These are phyloP conservation scores for Solanum rostratum DNA, from an alignment of 257 asterid genomes.

Conservation along the genomic window DNA sequence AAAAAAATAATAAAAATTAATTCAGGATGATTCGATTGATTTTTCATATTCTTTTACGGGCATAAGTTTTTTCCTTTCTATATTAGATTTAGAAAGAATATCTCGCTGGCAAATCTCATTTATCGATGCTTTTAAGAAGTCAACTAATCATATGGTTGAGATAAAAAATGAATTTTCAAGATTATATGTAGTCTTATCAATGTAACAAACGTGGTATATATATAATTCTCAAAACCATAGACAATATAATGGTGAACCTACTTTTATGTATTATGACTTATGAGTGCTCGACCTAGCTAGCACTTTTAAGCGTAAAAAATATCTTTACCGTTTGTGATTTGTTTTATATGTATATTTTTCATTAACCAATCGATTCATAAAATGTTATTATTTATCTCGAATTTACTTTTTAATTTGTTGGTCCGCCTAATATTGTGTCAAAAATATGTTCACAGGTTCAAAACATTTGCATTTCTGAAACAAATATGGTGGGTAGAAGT, in stretches of 20 bases:
- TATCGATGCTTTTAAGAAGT: background rate
- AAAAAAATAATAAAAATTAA: too few relatives aligned
- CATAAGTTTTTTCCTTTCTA: background rate
- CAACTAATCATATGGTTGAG: background rate
- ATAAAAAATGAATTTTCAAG: background rate
- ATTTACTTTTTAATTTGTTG: too few relatives aligned
- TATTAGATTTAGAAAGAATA: background rate
- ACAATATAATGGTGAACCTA: background rate
- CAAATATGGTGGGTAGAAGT: conserved; percentile 63
- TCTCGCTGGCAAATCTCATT: background rate
- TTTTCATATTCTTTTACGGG: too few relatives aligned
- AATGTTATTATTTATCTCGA: background rate
- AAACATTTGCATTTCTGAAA: conserved; percentile 33
- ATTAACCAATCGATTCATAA: too few relatives aligned
- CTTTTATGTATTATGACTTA: background rate
- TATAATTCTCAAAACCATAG: background rate
- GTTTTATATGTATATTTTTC: too few relatives aligned
- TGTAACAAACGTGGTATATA: background rate
- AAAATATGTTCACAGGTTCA: conserved; percentile 16
- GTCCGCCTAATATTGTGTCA: background rate
- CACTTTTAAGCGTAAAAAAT: background rate
- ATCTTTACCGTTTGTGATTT: background rate
- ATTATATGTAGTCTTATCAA: background rate
- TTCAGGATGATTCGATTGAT: too few relatives aligned
- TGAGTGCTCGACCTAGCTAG: background rate